Percentiles rank a stretch among this genome's conserved stretches.
phyloP scores from a whole-genome alignment of 768 basidiomycete species.

The Chalciporus chontae region DNA sequence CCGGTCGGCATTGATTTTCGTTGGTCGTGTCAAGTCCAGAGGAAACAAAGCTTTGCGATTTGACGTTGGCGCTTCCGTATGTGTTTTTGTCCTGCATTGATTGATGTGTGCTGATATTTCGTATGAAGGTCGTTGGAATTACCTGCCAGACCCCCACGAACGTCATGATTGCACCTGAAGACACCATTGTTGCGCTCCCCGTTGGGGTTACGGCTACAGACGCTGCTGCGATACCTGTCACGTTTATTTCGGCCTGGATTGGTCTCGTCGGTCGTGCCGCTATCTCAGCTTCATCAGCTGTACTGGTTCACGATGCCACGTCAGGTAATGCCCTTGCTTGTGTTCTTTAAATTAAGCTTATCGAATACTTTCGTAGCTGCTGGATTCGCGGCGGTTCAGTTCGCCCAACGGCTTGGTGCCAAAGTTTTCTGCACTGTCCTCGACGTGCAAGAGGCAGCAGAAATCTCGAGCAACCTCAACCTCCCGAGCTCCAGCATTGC shows the following conservation, averaged over 20 bases:
- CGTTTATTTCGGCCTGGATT: constrained; percentile 27
- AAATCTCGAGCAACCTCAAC: constrained; percentile 10
- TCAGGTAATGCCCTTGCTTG: constrained; percentile 7
- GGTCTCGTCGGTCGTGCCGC: constrained; percentile 20
- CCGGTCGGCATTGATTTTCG: constrained; percentile 15
- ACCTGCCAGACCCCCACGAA: constrained; percentile 15
- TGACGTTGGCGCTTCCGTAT: constrained; percentile 10
- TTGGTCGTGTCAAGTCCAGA: constrained; percentile 17
- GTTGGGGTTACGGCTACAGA: constrained; percentile 11
- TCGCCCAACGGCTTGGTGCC: constrained; percentile 20
- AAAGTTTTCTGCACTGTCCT: constrained; percentile 22
- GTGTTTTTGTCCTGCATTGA: too few relatives aligned
- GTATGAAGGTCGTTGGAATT: constrained; percentile 11
- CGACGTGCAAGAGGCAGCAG: constrained; percentile 11
- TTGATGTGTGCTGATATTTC: too few relatives aligned
- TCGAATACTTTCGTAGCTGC: background rate
- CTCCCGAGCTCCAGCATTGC: constrained; percentile 11
- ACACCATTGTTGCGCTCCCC: constrained; percentile 12
- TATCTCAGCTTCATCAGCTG: constrained; percentile 18
- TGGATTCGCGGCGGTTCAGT: constrained; percentile 26
- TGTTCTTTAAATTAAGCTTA: too few relatives aligned
- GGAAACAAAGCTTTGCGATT: constrained; percentile 5
- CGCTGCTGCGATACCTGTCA: constrained; percentile 20
- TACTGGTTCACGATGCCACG: constrained; percentile 26
- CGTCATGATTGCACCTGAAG: constrained; percentile 13